Percentiles rank a stretch among this genome's conserved stretches.
Conservation (phyloP, 805 yeast species). For the Barnettozyma vustinii region DNA sequence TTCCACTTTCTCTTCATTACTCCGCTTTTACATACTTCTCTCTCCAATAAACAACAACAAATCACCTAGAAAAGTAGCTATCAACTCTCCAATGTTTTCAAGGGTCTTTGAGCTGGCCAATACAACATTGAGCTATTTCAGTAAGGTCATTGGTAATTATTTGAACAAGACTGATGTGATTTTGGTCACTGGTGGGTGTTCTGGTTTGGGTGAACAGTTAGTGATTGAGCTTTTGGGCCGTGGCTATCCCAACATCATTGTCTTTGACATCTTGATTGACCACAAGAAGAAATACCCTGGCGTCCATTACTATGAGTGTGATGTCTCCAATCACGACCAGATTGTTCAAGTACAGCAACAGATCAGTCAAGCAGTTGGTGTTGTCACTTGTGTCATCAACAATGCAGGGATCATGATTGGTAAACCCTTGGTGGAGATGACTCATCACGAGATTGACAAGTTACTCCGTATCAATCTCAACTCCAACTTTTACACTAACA, state of each 20-base stretch:
- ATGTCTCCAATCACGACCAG: slow-evolving; percentile 51
- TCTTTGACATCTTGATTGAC: slow-evolving; percentile 50
- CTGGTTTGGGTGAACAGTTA: slow-evolving; percentile 73
- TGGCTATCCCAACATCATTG: slow-evolving; percentile 48
- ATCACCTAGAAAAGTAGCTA: not conserved
- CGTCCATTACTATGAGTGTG: slow-evolving; percentile 60
- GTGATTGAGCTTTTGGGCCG: slow-evolving; percentile 38
- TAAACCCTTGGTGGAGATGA: slow-evolving; percentile 46
- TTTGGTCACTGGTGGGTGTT: slow-evolving; percentile 77
- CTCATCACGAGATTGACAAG: slow-evolving; percentile 53
- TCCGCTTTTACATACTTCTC: not conserved
- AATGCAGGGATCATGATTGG: slow-evolving; percentile 79
- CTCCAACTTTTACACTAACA: slow-evolving; percentile 65
- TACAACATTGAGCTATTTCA: slow-evolving; percentile 8
- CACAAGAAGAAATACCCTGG: slow-evolving; percentile 1
- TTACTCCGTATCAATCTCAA: slow-evolving; percentile 63
- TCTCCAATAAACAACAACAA: not conserved
- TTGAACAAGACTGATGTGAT: slow-evolving; percentile 59
- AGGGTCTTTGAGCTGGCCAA: slow-evolving; percentile 4
- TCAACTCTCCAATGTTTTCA: not conserved
- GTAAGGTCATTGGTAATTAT: slow-evolving; percentile 42
- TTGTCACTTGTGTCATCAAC: slow-evolving; percentile 65
- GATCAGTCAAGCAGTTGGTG: slow-evolving; percentile 47
- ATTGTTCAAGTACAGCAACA: slow-evolving; percentile 35
- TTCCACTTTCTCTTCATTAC: not conserved